Percentiles rank a stretch among this genome's conserved stretches.
phyloP scores from a whole-genome alignment of 2,329 filamentous ascomycete species.

The Coniochaeta prunicola region DNA sequence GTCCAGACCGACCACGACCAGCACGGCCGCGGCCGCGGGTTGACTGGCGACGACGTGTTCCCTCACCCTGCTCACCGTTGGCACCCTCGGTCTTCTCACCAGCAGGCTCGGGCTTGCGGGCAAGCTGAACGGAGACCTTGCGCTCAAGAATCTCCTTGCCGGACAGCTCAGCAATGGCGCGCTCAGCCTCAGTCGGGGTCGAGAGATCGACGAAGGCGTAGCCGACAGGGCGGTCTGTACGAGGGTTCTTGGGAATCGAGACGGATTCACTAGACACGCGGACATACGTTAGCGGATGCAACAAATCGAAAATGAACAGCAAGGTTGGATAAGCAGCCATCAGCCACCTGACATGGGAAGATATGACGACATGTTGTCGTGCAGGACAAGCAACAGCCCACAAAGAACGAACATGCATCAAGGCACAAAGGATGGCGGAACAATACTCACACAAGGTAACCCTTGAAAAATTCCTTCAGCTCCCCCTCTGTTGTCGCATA shows the following conservation, averaged over 20 bases:
- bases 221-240: conserved; percentile 95
- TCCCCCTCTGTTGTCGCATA: conserved; percentile 99
- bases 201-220: conserved; percentile 99
- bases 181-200: conserved; percentile 88
- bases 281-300: conserved; percentile 22
- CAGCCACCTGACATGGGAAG: not conserved
- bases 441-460: conserved; percentile 89
- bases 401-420: not conserved
- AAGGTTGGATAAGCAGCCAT: not conserved
- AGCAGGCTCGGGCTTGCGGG: conserved; percentile 88
- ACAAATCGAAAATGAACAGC: not conserved
- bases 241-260: conserved; percentile 98
- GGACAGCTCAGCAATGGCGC: conserved; percentile 90
- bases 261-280: conserved; percentile 72
- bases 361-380: not conserved
- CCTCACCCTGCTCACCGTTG: conserved; percentile 72
- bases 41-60: conserved; percentile 53
- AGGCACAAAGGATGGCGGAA: not conserved
- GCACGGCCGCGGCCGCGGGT: conserved; percentile 62
- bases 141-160: conserved; percentile 97
- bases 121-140: conserved; percentile 98
- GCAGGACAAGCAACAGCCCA: not conserved
- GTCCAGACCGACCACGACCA: conserved; percentile 55
- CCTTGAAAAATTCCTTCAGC: conserved; percentile 99
- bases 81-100: conserved; percentile 68